These are phyloP conservation scores for Quercus cerris DNA, from an alignment of 306 rosid species.

Conservation along the genomic window DNA sequence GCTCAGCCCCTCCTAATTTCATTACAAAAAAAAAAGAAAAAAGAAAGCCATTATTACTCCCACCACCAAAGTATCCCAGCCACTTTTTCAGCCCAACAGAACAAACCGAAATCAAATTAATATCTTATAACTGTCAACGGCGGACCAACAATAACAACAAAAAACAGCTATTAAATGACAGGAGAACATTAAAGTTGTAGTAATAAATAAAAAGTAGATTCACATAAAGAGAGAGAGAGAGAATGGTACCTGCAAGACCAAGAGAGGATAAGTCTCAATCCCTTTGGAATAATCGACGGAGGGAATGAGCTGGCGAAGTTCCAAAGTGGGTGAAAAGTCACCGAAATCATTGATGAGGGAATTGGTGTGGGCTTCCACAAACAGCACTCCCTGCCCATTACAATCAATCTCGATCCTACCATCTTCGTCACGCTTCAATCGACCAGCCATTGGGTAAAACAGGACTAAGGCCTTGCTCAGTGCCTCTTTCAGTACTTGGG, in stretches of 20 bases:
- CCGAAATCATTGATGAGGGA: constrained; percentile 65
- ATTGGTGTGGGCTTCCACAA: constrained; percentile 59
- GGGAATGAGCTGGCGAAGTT: constrained; percentile 78
- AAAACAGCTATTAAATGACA: too few species aligned
- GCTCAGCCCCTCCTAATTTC: too few species aligned
- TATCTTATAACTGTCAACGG: too few species aligned
- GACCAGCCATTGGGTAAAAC: constrained; percentile 81
- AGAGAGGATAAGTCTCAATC: constrained; percentile 55
- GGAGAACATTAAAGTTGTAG: too few species aligned
- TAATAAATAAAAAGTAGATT: too few species aligned
- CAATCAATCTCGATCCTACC: constrained; percentile 81
- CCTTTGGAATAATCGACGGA: constrained; percentile 64
- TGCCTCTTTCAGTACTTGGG: constrained; percentile 46
- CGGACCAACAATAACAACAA: too few species aligned
- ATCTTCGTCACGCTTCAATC: constrained; percentile 62
- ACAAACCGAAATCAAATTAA: too few species aligned
- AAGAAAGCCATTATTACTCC: too few species aligned
- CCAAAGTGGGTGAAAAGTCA: constrained; percentile 73
- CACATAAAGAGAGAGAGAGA: background rate
- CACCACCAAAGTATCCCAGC: too few species aligned
- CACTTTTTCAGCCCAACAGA: too few species aligned
- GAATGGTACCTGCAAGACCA: constrained; percentile 61
- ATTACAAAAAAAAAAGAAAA: too few species aligned
- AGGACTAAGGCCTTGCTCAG: constrained; percentile 65
- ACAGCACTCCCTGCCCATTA: constrained; percentile 67